Evolutionary conservation across 1,139 yeast species (phyloP).

Genomic region (Diutina scorzettiae): DNA sequence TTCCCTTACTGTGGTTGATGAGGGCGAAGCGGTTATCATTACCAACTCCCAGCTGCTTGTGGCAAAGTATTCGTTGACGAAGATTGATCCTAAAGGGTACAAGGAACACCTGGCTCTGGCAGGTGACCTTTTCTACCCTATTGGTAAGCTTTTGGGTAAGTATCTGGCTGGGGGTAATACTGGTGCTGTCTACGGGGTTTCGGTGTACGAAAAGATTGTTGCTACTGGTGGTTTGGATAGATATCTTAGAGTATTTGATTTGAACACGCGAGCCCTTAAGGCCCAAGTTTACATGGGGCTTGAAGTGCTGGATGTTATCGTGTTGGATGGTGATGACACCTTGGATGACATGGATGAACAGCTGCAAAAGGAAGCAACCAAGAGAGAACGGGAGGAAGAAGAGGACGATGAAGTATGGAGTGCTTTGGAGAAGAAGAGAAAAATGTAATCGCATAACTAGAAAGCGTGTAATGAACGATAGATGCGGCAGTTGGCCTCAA

Average conservation of each 20-base stretch:
- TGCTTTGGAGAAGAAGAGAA: constrained; percentile 15
- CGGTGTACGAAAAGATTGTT: constrained; percentile 14
- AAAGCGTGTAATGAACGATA: too few relatives aligned
- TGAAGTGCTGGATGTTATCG: constrained; percentile 46
- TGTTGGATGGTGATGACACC: constrained; percentile 39
- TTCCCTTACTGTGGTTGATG: constrained; percentile 20
- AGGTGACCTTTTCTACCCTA: constrained; percentile 27
- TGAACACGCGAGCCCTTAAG: constrained; percentile 41
- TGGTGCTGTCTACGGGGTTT: constrained; percentile 30
- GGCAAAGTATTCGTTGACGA: constrained; percentile 36
- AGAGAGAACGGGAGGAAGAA: constrained; percentile 17
- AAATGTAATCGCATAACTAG: too few relatives aligned
- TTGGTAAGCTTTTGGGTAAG: constrained; percentile 29
- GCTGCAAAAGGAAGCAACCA: constrained; percentile 11
- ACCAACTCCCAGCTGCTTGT: constrained; percentile 48
- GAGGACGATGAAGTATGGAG: constrained; percentile 29
- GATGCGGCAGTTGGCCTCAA: too few relatives aligned
- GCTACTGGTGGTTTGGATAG: constrained; percentile 78
- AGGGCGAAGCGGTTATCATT: constrained; percentile 31
- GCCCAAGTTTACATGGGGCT: constrained; percentile 71
- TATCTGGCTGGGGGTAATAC: constrained; percentile 33
- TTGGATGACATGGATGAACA: constrained; percentile 12
- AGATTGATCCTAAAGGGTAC: constrained; percentile 24
- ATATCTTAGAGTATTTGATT: constrained; percentile 66
- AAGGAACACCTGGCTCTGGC: constrained; percentile 33